Conservation (phyloP, 176 grass and related monocot genomes). For the Oryza rufipogon region DNA sequence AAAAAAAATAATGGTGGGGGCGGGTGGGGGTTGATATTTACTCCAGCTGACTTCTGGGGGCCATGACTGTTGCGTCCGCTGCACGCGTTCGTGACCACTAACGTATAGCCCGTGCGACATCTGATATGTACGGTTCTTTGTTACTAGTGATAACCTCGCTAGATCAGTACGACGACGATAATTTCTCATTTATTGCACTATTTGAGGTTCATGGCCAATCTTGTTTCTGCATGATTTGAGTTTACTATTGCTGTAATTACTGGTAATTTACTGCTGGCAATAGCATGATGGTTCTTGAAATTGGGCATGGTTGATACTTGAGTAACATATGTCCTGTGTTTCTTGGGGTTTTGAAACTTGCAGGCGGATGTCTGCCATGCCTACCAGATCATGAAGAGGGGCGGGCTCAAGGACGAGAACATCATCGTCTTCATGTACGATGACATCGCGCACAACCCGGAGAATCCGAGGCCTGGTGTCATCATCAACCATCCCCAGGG, state of each 20-base stretch:
- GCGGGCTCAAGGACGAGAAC: constrained; percentile 91
- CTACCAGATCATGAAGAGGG: constrained; percentile 98
- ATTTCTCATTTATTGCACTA: constrained; percentile 24
- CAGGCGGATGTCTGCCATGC: constrained; percentile 97
- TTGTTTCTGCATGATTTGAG: constrained; percentile 19
- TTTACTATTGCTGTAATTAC: not conserved
- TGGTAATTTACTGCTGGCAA: not conserved
- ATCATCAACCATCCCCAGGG: constrained; percentile 94
- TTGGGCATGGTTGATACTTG: not conserved
- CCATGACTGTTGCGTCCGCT: not conserved
- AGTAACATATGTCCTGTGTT: not conserved
- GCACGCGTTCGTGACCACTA: not conserved
- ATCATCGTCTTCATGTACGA: constrained; percentile 99
- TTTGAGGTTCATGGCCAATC: not conserved
- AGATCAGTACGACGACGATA: not conserved
- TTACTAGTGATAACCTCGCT: not conserved
- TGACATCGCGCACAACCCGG: constrained; percentile 72
- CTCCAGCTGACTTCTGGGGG: not conserved
- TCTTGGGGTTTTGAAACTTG: constrained; percentile 11
- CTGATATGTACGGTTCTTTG: not conserved
- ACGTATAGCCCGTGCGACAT: not conserved
- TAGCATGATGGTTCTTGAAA: not conserved
- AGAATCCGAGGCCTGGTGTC: constrained; percentile 78
- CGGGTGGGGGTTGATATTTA: not conserved
- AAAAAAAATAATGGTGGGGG: not conserved